Base-by-base conservation (phyloP, 257 asterid genomes). In the Asclepias syriaca region DNA sequence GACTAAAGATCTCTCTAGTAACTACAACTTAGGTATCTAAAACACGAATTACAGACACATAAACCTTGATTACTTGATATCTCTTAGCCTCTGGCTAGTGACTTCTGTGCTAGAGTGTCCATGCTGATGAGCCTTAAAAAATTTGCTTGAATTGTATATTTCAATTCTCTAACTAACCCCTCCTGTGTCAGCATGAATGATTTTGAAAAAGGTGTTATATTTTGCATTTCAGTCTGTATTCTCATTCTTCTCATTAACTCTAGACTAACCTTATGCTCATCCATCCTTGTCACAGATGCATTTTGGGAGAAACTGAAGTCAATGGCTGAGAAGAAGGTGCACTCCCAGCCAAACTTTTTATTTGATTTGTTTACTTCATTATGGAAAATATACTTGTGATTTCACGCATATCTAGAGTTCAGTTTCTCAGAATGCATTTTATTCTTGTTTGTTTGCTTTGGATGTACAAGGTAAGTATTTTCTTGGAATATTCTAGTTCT, bases 321-420 rank as follows among this genome's bases (percentile, higher is more conserved):
- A 13, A 43, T 32, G 34, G 59, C 71, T 11, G 71, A 49, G 71
- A 67, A 67, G 71, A 67, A 67, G 71, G 71, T 67, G 29, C 2
- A 40, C 39, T 46, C 19, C 54, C 2, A 3, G 12, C 7, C 4
- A 5, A 39, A 65, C 54, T 19, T 15, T 29, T 64, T 1, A 8
- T 39, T 34, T 65, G 53, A 65, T 65, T n/a, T 43, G 18, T 13
- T 43, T 24, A n/a, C 22, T 22, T 66, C 8, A 0, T 37, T 49
- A 4, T 7, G 37, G 21, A 1, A 32, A n/a, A 40, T 18, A n/a
- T 5, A 7, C 39, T 21, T 67, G 37, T 12, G 21, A 6, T 49
- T 12, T 22, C 16, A 49, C 15, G 55, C 39, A 16, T 46, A 43
- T 66, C 40, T 66, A 27, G n/a, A 27, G 40, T 66, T 19, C 54